phyloP scores from a whole-genome alignment of 345 rosid species.

The Triadica sebifera region DNA sequence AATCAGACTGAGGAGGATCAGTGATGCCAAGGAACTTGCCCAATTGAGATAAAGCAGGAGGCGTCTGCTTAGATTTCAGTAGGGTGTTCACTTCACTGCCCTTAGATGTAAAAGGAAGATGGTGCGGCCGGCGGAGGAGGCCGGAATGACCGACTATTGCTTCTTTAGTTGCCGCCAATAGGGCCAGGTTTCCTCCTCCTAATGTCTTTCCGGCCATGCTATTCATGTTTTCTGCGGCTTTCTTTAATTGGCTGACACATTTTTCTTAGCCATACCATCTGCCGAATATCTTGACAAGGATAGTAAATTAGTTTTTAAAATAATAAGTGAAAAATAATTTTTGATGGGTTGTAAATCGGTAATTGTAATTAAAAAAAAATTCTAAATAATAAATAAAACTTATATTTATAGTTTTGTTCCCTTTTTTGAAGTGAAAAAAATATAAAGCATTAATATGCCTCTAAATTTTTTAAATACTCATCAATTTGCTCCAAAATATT shows the following conservation, averaged over 20 bases:
- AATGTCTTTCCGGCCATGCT: neutral
- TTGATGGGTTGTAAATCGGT: no score
- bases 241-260: neutral
- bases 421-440: no score
- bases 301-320: no score
- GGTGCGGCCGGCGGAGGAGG: neutral
- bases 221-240: neutral
- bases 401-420: no score
- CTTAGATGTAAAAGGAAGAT: neutral
- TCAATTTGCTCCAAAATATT: no score
- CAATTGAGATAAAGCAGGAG: neutral
- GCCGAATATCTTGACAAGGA: no score
- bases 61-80: constrained; percentile 1
- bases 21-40: constrained; percentile 7
- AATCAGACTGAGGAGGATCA: neutral
- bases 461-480: no score
- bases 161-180: neutral
- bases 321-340: no score
- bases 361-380: no score
- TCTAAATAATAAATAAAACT: no score
- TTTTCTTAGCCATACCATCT: neutral
- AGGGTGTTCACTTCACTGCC: neutral
- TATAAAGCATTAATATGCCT: no score
- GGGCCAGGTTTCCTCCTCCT: neutral
- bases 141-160: neutral